Base-by-base conservation (phyloP, 2,329 filamentous ascomycete species). In the Colletotrichum sp. region DNA sequence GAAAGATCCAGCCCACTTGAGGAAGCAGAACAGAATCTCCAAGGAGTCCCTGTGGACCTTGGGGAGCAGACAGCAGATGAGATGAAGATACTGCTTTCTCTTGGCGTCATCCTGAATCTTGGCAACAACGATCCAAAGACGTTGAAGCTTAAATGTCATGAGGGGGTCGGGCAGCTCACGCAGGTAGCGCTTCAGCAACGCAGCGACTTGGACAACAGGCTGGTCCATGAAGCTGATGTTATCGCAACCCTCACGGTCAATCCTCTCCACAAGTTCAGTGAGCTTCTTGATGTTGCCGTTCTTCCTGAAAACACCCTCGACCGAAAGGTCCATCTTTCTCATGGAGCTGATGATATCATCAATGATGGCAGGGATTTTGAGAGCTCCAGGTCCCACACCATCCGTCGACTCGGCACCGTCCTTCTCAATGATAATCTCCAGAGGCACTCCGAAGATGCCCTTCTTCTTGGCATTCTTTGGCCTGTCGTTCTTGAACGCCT, bases 251-350 rank as follows among this genome's bases (percentile, higher is more conserved):
- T 95, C 94, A 59, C 92, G 92, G 83, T 99, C 97, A 78, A 99
- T 96, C 79, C 93, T 89, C 71, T 97, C 95, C 52, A 95, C 93
- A 8, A 97, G 89, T 76, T 98, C 96, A 79, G 94, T 95, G 59
- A 98, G 89, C 79, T 96, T 95, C 84, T 97, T 96, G 86, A 99
- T 98, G 84, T 98, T 99, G 80, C 97, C 97, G 81, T 98, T 99
- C 90, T 99, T 99, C 79, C 97, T 93, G 91, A 99, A 99, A 26
- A 99, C 96, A 80, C 97, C 97, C 84, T 99, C 97, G 2, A 99
- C 95, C 3, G 96, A 98, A 87, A 99, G 96, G 84, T 99, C 97
- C 95, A 99, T 98, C 85, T 96, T 97, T 80, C 96, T 93, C 95
- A 99, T 98, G 14, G 96, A 96, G 5, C 95, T 94, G 48, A 99